Conservation (phyloP, 768 basidiomycete genomes). For the Pleurotus salmoneostramineus region DNA sequence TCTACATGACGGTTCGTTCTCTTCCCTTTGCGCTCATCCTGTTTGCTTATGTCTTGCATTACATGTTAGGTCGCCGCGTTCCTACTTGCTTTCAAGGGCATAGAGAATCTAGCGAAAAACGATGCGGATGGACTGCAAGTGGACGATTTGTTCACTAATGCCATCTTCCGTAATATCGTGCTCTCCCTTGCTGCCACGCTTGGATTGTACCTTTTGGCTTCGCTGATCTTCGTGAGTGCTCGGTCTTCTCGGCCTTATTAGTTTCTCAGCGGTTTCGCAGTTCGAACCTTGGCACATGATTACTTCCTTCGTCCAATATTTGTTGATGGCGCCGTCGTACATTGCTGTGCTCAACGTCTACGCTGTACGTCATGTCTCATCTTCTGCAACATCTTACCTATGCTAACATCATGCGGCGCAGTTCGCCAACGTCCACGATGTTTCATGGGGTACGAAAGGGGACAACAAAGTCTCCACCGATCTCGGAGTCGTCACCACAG, state of each 20-base stretch:
- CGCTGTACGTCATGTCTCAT: constrained; percentile 40
- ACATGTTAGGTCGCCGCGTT: constrained; percentile 62
- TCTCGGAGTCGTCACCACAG: constrained; percentile 74
- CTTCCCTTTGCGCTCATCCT: not conserved
- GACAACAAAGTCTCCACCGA: constrained; percentile 84
- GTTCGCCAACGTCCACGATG: constrained; percentile 89
- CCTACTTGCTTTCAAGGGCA: constrained; percentile 79
- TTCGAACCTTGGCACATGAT: constrained; percentile 99
- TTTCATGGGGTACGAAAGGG: constrained; percentile 96
- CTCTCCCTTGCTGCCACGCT: constrained; percentile 83
- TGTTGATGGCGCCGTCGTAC: constrained; percentile 90
- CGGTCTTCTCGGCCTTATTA: not conserved
- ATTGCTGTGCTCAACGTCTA: constrained; percentile 93
- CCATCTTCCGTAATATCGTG: constrained; percentile 83
- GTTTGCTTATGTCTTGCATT: not conserved
- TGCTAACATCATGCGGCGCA: constrained; percentile 17
- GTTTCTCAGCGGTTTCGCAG: constrained; percentile 28
- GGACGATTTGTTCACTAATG: constrained; percentile 68
- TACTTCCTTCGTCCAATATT: constrained; percentile 91
- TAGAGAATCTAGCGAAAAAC: constrained; percentile 51
- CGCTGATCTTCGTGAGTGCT: constrained; percentile 75
- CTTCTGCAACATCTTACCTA: not conserved
- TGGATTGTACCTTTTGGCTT: constrained; percentile 83
- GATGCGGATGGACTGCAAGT: constrained; percentile 44
- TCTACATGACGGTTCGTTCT: constrained; percentile 87